Conservation (phyloP, 108 stramenopile species). For the Tribonema minus region DNA sequence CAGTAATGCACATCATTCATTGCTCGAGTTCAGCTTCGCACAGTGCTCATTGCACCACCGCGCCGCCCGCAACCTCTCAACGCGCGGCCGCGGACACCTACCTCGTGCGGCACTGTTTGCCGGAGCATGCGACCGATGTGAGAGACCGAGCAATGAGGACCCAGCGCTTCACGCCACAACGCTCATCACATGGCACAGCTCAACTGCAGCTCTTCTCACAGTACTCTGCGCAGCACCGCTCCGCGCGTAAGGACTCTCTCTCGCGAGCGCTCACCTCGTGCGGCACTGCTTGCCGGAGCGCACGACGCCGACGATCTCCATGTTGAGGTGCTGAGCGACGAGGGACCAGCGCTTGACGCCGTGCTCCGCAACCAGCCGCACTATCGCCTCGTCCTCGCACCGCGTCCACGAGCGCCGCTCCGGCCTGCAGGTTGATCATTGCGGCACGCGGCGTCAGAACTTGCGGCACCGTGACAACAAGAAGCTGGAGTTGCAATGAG, state of each 20-base stretch:
- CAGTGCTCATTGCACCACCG: background rate
- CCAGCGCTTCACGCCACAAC: slow-evolving; percentile 38
- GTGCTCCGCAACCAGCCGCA: slow-evolving; percentile 6
- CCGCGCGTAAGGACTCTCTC: background rate
- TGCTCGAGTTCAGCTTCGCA: background rate
- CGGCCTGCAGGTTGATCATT: no score
- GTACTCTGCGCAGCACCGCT: background rate
- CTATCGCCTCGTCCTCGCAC: slow-evolving; percentile 4
- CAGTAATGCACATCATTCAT: no score
- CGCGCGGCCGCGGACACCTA: background rate
- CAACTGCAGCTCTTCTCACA: no score
- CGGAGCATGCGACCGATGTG: slow-evolving; percentile 23
- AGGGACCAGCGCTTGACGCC: slow-evolving; percentile 38
- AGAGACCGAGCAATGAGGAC: slow-evolving; percentile 36
- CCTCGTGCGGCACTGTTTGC: slow-evolving; percentile 58
- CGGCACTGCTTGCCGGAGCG: slow-evolving; percentile 59
- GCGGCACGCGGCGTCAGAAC: no score
- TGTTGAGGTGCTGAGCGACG: slow-evolving; percentile 36
- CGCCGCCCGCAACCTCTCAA: no score
- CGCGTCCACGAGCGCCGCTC: slow-evolving; percentile 9
- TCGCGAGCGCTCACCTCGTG: slow-evolving; percentile 22
- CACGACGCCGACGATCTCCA: slow-evolving; percentile 24
- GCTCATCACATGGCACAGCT: background rate
- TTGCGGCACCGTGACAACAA: no score
- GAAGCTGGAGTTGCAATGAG: no score